Evolutionary conservation across 2,329 filamentous ascomycete species (phyloP), one percentile per base, ranked within the genome.

Genomic region (Phyllosticta citriasiana): DNA sequence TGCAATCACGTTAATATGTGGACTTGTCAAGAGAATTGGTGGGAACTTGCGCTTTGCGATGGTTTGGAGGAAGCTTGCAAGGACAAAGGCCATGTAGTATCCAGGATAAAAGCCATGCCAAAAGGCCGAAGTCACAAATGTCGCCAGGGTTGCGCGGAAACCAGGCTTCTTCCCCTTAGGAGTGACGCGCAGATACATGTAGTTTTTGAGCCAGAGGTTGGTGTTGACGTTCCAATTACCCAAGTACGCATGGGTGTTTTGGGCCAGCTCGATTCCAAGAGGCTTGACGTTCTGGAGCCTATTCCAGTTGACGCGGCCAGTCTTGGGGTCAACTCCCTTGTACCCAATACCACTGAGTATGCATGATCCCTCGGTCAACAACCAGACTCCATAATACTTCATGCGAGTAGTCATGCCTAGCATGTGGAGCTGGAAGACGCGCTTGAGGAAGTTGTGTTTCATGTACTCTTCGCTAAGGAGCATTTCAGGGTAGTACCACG

Each of bases 31-130:
- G n/a, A 16, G 19, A 12, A 25, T 55, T 25, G 54, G n/a, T 16
- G 5, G 3, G 2, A 16, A 81, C 88, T 73, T 80, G 97, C 92
- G 91, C 79, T 99, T 99, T 60, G 94, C 92, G 19, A 87, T 87
- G 2, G 91, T 97, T 72, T 99, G 94, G 30, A 97, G 83, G 66
- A 99, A 89, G 64, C 91, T 91, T 1, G 89, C 94, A 7, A 97
- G 81, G 51, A 97, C 77, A 69, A 99, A 99, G 4, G 88, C 83
- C 63, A 99, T 77, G 73, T 97, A 97, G 75, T 99, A 99, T 5
- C 94, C 94, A 0, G 94, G 93, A 67, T 96, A 95, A 76, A 99
- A 99, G 30, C 94, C 94, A 71, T 99, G 94, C 94, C 94, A 99
- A 67, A 97, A 87, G 2, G 94, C 93, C 70, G 91, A 96, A 22